Conservation (phyloP, 352 stramenopile genomes). For the Aphanomyces cochlioides region DNA sequence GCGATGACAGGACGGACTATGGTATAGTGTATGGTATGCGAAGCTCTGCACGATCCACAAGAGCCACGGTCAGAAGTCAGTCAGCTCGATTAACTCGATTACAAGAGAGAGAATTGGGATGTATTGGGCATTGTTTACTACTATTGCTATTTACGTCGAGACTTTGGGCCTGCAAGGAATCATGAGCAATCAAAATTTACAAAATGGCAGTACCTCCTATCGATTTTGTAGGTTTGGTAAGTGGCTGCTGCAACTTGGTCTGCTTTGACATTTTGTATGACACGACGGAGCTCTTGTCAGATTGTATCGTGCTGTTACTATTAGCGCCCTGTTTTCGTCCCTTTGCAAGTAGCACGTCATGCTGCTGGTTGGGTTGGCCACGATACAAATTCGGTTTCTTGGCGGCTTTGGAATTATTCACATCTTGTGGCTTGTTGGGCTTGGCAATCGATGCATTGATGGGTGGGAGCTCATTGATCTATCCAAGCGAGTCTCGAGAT, state of each 20-base stretch:
- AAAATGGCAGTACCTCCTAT: conserved; percentile 19
- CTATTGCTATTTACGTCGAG: conserved; percentile 7
- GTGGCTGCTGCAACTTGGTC: not conserved
- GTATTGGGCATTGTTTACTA: too few species aligned
- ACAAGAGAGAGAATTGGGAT: too few species aligned
- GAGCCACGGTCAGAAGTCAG: too few species aligned
- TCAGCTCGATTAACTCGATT: too few species aligned
- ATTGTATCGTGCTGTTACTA: too few species aligned
- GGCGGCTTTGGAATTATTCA: not conserved
- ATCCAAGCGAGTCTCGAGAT: not conserved
- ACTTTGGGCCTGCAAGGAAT: conserved; percentile 8
- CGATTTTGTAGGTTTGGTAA: conserved; percentile 19
- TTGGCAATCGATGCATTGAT: conserved; percentile 23
- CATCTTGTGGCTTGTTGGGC: not conserved
- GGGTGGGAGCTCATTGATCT: conserved; percentile 29
- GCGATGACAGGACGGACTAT: not conserved
- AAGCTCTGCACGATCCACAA: not conserved
- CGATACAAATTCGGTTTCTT: conserved; percentile 28
- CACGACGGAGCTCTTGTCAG: not conserved
- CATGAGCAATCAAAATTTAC: not conserved
- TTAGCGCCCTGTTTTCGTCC: conserved; percentile 11
- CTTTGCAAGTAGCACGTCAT: conserved; percentile 22
- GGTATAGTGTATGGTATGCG: not conserved
- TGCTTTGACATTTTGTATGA: conserved; percentile 25
- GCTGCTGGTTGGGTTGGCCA: not conserved